phyloP scores from a whole-genome alignment of 73 alveolate species.

The Blepharisma japonicum region DNA sequence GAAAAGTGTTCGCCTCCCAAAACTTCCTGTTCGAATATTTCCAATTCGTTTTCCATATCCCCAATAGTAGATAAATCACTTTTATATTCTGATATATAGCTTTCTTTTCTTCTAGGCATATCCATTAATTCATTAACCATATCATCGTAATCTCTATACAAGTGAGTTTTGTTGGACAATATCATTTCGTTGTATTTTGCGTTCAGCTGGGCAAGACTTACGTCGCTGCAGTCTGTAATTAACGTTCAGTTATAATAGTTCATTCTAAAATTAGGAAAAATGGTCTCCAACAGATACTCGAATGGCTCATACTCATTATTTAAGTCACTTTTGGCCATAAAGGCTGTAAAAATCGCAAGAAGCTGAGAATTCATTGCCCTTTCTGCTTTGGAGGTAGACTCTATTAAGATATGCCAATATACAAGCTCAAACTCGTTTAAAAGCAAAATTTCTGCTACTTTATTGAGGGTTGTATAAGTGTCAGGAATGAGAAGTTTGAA shows the following conservation, averaged over 20 bases:
- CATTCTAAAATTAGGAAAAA: not conserved
- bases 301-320: not conserved
- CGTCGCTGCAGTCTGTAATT: not conserved
- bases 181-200: no score
- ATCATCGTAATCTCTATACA: not conserved
- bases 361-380: not conserved
- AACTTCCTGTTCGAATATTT: no score
- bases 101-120: conserved; percentile 17
- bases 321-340: not conserved
- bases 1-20: no score
- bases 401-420: not conserved
- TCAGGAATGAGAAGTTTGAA: not conserved
- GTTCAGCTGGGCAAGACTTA: no score
- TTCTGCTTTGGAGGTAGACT: not conserved
- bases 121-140: conserved; percentile 18
- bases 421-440: conserved; percentile 1
- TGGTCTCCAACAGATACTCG: not conserved
- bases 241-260: not conserved
- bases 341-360: conserved; percentile 5
- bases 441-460: not conserved
- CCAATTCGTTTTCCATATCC: no score
- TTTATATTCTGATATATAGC: not conserved
- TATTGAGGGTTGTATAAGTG: not conserved
- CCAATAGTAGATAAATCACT: no score
- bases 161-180: no score